Conservation (phyloP, 2,329 filamentous ascomycete genomes). For the Aspergillus sp. region DNA sequence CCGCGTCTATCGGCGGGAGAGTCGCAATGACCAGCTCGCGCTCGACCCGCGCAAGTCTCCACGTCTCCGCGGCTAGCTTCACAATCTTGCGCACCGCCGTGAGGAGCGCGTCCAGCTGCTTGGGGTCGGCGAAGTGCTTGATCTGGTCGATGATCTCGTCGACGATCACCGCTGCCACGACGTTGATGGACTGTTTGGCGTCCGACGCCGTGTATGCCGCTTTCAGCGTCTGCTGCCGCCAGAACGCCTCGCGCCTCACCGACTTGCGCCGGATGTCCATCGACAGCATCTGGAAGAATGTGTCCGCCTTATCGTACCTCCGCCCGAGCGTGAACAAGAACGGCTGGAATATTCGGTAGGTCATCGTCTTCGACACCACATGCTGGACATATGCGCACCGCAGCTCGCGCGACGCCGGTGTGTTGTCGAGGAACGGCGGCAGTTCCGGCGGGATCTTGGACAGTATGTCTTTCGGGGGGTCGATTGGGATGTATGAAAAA, state of each 20-base stretch:
- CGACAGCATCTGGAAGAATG: constrained; percentile 46
- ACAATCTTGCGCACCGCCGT: constrained; percentile 46
- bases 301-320: constrained; percentile 48
- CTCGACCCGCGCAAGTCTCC: constrained; percentile 49
- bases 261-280: constrained; percentile 49
- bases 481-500: constrained; percentile 43
- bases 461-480: constrained; percentile 42
- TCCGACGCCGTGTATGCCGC: constrained; percentile 49
- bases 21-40: constrained; percentile 45
- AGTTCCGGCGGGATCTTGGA: constrained; percentile 43
- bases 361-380: constrained; percentile 48
- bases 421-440: constrained; percentile 48
- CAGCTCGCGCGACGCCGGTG: constrained; percentile 42
- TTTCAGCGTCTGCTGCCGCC: constrained; percentile 50
- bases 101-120: constrained; percentile 42
- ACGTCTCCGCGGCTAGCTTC: constrained; percentile 50
- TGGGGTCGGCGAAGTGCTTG: constrained; percentile 44
- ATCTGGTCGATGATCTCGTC: constrained; percentile 49
- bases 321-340: constrained; percentile 49
- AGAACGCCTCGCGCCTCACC: constrained; percentile 47
- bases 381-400: constrained; percentile 47
- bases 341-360: constrained; percentile 47
- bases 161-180: constrained; percentile 46
- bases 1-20: constrained; percentile 36
- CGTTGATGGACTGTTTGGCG: constrained; percentile 48